Evolutionary conservation across 768 basidiomycete genomes (phyloP), one percentile per base, ranked within the genome.

Genomic region (Lactifluus echinatus): DNA sequence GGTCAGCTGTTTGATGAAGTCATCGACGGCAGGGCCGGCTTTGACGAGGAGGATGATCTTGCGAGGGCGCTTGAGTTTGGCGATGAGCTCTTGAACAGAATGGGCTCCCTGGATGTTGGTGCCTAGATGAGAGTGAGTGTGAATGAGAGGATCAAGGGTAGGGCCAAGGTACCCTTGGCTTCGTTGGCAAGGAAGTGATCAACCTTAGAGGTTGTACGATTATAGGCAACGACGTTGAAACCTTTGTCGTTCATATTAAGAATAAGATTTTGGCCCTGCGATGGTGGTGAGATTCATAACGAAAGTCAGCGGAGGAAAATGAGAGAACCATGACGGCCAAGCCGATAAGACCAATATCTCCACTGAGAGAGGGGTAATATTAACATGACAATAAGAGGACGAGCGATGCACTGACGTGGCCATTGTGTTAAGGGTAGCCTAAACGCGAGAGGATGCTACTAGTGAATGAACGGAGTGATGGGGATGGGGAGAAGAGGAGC

Each of bases 161-260:
- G 59, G 57, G 50, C 63, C 74, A 75, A 55, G 50, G 75, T 67
- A 93, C 95, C 96, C 81, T 98, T 99, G 64, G 96, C 96, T 75
- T 98, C 92, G 72, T 97, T 93, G 61, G 80, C 85, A 60, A 99
- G 83, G 82, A 99, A 99, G 69, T 80, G 70, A 71, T 97, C 94
- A 67, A 99, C 93, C 74, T 99, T 99, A 75, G 83, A 85, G 61
- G 85, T 88, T 42, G 96, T 98, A 66, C 96, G 88, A 81, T 99
- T 99, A 77, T 89, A 99, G 12, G 91, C 93, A 64, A 93, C 87
- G 66, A 99, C 96, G 63, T 76, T 93, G 78, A 93, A 99, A 51
- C 96, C 96, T 75, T 99, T 99, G 80, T 99, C 96, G 73, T 96
- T 96, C 91, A 96, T 97, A 79, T 97, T 96, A 66, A 97, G 78